Evolutionary conservation across 2,329 filamentous ascomycete genomes (phyloP), one percentile per base, ranked within the genome.

Genomic region (Berkeleyomyces basicola): DNA sequence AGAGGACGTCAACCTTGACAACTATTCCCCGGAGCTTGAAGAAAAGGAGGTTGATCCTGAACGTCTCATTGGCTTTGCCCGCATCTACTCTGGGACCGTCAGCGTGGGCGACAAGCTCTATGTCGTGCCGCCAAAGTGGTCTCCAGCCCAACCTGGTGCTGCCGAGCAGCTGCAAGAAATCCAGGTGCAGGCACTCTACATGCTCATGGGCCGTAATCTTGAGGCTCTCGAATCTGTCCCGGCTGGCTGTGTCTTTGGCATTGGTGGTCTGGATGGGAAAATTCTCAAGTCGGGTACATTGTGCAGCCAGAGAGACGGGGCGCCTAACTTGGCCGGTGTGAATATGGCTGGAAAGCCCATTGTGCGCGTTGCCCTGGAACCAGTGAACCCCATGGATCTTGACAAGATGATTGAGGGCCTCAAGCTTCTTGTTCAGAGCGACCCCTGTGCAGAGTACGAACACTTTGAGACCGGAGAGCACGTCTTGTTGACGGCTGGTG

Each of bases 211-310:
- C 39, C 82, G 92, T 64, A 87, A 87, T 64, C 77, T 99, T 3
- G 92, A 97, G 70, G 81, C 86, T 1, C 80, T 99, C 0, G 81
- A 83, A 14, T 87, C 86, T 0, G 92, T 97, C 0, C 92, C 92
- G 4, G 92, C 93, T 0, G 93, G 93, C 51, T 91, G 95, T 6
- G 87, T 99, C 3, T 97, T 99, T 70, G 93, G 93, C 33, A 93
- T 99, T 62, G 90, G 86, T 40, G 93, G 93, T 1, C 81, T 99
- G 0, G 91, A 93, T 70, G 92, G 91, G 14, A 86, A 92, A 65
- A 86, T 99, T n/a, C 79, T 99, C 62, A 99, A 99, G 72, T 95
- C 90, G 0, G 93, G 91, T 10, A 99, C 93, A 0, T 78, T 99
- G 3, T 96, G 90, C 75, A 95, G 89, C 67, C 87, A 88, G 66